Conservation (phyloP, 169 alveolate genomes). For the Plasmodium inui region DNA sequence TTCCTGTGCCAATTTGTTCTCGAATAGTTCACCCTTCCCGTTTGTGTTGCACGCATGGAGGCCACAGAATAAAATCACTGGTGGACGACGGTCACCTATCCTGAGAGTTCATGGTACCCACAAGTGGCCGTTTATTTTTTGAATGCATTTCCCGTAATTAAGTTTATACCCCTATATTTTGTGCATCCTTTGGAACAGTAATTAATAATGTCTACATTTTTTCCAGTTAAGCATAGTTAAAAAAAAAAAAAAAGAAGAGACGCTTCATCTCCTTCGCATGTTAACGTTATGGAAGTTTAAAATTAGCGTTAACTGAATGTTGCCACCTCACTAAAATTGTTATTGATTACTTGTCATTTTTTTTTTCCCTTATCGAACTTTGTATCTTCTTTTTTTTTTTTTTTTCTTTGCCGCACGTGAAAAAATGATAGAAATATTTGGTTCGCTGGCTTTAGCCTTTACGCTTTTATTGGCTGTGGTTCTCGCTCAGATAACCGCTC, state of each 20-base stretch:
- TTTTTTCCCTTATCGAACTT: background rate
- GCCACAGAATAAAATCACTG: background rate
- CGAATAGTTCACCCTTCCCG: background rate
- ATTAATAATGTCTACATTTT: slow-evolving; percentile 2
- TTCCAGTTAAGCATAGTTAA: background rate
- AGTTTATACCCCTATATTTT: background rate
- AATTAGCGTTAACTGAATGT: background rate
- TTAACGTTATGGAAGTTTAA: background rate
- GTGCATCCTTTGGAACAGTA: background rate
- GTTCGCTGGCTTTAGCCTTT: background rate
- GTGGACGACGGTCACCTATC: background rate
- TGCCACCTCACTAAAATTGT: background rate
- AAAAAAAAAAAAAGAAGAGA: background rate
- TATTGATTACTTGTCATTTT: background rate
- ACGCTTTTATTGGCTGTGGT: slow-evolving; percentile 16
- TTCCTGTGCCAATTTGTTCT: background rate
- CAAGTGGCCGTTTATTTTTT: background rate
- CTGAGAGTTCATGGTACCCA: background rate
- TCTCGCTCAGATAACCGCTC: background rate
- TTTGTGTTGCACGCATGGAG: background rate
- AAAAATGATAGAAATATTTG: slow-evolving; percentile 35
- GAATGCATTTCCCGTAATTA: background rate
- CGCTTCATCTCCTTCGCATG: background rate
- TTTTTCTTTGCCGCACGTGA: background rate
- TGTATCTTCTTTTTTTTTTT: background rate